Evolutionary conservation across 1,139 yeast species (phyloP).

Genomic region (Kurtzmaniella quercitrusa): DNA sequence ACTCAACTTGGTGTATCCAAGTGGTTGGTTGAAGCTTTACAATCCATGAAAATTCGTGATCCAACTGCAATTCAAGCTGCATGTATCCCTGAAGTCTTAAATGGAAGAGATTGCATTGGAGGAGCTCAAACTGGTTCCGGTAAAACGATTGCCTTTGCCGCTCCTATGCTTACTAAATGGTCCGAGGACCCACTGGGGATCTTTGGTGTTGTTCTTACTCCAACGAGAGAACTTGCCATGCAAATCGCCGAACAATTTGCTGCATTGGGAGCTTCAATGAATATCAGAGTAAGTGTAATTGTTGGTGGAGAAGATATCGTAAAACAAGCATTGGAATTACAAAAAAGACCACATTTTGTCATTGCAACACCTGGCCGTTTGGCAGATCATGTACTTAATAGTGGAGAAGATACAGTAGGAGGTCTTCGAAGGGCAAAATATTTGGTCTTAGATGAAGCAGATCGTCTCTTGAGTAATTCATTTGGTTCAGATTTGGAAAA

Average conservation of each 20-base stretch:
- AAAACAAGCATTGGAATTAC: slow-evolving; percentile 76
- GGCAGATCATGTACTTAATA: slow-evolving; percentile 85
- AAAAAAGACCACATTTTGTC: slow-evolving; percentile 85
- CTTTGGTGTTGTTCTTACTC: slow-evolving; percentile 84
- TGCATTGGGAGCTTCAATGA: slow-evolving; percentile 88
- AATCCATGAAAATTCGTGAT: slow-evolving; percentile 72
- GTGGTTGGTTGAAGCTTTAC: slow-evolving; percentile 82
- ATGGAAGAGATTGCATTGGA: slow-evolving; percentile 90
- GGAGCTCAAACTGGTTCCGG: slow-evolving; percentile 99
- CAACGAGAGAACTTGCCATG: slow-evolving; percentile 92
- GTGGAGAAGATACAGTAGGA: slow-evolving; percentile 83
- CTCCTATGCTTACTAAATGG: slow-evolving; percentile 93
- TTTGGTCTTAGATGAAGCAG: slow-evolving; percentile 95
- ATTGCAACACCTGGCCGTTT: slow-evolving; percentile 97
- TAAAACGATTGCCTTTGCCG: slow-evolving; percentile 95
- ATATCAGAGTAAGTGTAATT: slow-evolving; percentile 71
- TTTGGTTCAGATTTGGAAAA: slow-evolving; percentile 74
- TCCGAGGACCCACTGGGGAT: slow-evolving; percentile 93
- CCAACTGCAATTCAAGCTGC: slow-evolving; percentile 88
- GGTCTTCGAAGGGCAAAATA: slow-evolving; percentile 76
- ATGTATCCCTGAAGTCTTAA: slow-evolving; percentile 81
- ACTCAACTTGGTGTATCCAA: slow-evolving; percentile 62
- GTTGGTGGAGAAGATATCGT: slow-evolving; percentile 97
- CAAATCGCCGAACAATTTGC: slow-evolving; percentile 96
- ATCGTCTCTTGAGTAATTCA: slow-evolving; percentile 77